A percentile compares a stretch with the other conserved stretches of the same genome.
These are phyloP conservation scores for Meripilus lineatus DNA, from an alignment of 1,284 basidiomycete genomes.

Conservation along the genomic window DNA sequence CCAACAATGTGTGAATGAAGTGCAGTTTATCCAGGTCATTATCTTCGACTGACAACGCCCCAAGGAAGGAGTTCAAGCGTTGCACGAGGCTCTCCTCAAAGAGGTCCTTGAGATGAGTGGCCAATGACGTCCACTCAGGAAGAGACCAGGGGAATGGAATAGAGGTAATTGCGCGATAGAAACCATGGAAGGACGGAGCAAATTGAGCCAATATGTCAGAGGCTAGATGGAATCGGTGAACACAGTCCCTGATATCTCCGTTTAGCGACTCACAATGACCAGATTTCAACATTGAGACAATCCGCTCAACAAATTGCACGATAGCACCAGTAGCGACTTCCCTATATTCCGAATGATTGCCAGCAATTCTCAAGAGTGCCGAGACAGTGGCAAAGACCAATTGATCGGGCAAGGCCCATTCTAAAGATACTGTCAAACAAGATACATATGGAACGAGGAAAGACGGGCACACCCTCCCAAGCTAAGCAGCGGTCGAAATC, in stretches of 20 bases:
- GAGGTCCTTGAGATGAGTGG: slow-evolving; percentile 48
- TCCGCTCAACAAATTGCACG: slow-evolving; percentile 52
- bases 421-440: slow-evolving; percentile 28
- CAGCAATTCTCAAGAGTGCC: slow-evolving; percentile 66
- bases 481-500: slow-evolving; percentile 74
- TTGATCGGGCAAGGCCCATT: slow-evolving; percentile 81
- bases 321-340: slow-evolving; percentile 51
- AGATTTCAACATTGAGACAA: slow-evolving; percentile 49
- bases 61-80: slow-evolving; percentile 59
- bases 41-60: slow-evolving; percentile 49
- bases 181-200: slow-evolving; percentile 80
- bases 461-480: slow-evolving; percentile 58
- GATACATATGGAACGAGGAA: slow-evolving; percentile 1
- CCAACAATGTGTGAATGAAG: slow-evolving; percentile 68
- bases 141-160: slow-evolving; percentile 73
- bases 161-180: slow-evolving; percentile 82
- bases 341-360: slow-evolving; percentile 43
- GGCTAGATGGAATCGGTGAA: slow-evolving; percentile 29
- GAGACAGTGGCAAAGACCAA: slow-evolving; percentile 73
- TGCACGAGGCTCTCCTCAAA: slow-evolving; percentile 61
- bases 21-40: slow-evolving; percentile 45
- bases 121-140: slow-evolving; percentile 60
- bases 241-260: slow-evolving; percentile 19
- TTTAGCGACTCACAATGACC: slow-evolving; percentile 40
- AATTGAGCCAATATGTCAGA: slow-evolving; percentile 69